Percentiles rank a stretch among this genome's conserved stretches.
These are phyloP conservation scores for Pseudogymnoascus pannorum DNA, from an alignment of 2,329 filamentous ascomycete species.

Conservation along the genomic window DNA sequence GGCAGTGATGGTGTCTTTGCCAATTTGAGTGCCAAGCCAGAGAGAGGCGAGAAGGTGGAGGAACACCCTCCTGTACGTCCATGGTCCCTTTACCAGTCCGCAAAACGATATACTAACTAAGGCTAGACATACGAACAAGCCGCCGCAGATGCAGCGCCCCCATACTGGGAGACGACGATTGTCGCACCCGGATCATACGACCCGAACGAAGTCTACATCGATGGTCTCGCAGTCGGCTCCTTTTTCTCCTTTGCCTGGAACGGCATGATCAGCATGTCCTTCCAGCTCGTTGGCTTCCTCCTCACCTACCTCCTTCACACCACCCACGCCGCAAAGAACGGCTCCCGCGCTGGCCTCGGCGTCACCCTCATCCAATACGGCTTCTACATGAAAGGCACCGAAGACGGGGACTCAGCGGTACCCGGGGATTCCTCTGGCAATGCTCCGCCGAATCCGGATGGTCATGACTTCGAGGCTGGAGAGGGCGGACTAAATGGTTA, in stretches of 20 bases:
- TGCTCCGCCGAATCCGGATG: constrained; percentile 77
- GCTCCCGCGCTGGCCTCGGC: constrained; percentile 85
- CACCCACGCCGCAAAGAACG: constrained; percentile 96
- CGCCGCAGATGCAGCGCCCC: constrained; percentile 88
- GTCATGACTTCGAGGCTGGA: constrained; percentile 68
- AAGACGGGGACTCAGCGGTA: constrained; percentile 34
- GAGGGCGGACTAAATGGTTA: constrained; percentile 55
- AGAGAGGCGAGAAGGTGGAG: constrained; percentile 69
- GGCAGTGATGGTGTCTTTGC: constrained; percentile 93
- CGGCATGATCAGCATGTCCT: constrained; percentile 94
- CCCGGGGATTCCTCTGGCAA: constrained; percentile 50
- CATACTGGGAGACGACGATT: constrained; percentile 99
- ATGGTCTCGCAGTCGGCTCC: constrained; percentile 86
- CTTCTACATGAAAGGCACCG: constrained; percentile 78
- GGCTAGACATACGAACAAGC: constrained; percentile 92
- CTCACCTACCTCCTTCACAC: constrained; percentile 97
- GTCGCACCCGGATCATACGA: constrained; percentile 83
- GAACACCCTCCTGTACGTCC: constrained; percentile 83
- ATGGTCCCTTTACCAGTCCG: constrained; percentile 11
- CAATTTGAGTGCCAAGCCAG: constrained; percentile 86
- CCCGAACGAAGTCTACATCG: constrained; percentile 93
- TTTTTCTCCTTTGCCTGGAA: constrained; percentile 88
- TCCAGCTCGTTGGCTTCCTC: constrained; percentile 93
- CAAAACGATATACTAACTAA: constrained; percentile 12
- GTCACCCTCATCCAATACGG: constrained; percentile 95